These are phyloP conservation scores for Penicillium freii DNA, from an alignment of 2,329 filamentous ascomycete species.

Conservation along the genomic window DNA sequence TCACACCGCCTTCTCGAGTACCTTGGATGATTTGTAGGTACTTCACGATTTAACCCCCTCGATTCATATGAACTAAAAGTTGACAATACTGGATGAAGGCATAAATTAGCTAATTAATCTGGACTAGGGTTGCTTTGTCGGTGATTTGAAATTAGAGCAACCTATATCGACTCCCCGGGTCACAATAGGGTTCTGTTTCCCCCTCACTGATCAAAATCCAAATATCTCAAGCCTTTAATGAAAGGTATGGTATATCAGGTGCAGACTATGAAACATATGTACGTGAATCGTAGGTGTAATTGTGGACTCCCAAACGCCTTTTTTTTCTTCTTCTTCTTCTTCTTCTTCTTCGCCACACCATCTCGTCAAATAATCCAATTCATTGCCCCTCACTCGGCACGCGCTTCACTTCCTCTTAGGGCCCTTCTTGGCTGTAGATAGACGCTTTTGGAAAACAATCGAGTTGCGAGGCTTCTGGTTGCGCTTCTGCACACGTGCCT, in stretches of 20 bases:
- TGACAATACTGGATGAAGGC: too few species aligned
- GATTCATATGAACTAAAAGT: too few species aligned
- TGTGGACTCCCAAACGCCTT: slow-evolving; percentile 15
- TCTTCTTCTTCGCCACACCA: background rate
- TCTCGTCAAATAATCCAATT: slow-evolving; percentile 1
- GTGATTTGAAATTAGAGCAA: background rate
- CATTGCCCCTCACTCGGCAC: background rate
- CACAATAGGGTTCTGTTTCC: background rate
- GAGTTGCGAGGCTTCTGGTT: slow-evolving; percentile 37
- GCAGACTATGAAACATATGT: slow-evolving; percentile 10
- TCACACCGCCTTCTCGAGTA: slow-evolving; percentile 3
- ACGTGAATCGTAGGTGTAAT: slow-evolving; percentile 8
- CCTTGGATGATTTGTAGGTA: too few species aligned
- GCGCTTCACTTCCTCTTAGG: slow-evolving; percentile 33
- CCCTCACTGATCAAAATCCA: background rate
- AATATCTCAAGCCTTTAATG: background rate
- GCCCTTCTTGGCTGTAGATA: slow-evolving; percentile 32
- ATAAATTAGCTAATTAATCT: background rate
- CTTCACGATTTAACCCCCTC: too few species aligned
- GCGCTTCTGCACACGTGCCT: slow-evolving; percentile 42
- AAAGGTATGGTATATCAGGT: slow-evolving; percentile 5
- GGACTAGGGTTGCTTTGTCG: background rate
- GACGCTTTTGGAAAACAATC: slow-evolving; percentile 40
- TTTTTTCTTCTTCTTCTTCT: background rate
- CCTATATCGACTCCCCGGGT: background rate